A percentile compares a stretch with the other conserved stretches of the same genome.
phyloP scores from a whole-genome alignment of 345 rosid species.

The Brassica cretica region DNA sequence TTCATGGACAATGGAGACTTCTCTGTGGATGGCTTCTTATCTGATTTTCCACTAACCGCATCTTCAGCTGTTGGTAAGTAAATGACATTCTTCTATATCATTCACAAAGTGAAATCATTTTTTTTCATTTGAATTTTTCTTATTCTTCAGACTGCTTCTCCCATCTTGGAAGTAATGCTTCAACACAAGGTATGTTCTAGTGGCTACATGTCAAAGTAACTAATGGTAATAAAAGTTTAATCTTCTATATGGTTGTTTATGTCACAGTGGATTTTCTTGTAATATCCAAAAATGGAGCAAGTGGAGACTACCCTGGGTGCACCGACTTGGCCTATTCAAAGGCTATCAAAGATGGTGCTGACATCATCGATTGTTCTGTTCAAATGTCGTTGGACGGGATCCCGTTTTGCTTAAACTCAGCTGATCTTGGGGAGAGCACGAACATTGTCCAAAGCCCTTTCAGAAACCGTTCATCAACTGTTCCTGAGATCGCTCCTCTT shows the following conservation, averaged over 20 bases:
- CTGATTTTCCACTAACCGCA: constrained; percentile 88
- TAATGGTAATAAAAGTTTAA: neutral
- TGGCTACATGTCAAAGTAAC: neutral
- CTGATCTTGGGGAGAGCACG: constrained; percentile 62
- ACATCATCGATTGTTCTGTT: constrained; percentile 80
- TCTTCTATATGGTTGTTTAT: constrained; percentile 26
- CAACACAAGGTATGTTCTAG: constrained; percentile 54
- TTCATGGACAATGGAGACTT: constrained; percentile 77
- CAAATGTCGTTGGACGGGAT: constrained; percentile 76
- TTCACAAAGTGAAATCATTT: neutral
- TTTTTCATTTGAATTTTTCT: constrained; percentile 14
- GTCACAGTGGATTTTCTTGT: constrained; percentile 51
- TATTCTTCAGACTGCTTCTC: constrained; percentile 70
- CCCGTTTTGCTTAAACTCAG: constrained; percentile 65
- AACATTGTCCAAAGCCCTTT: constrained; percentile 45
- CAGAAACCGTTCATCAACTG: constrained; percentile 37
- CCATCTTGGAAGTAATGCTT: constrained; percentile 57
- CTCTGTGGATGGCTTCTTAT: constrained; percentile 84
- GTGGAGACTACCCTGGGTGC: constrained; percentile 90
- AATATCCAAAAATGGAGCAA: constrained; percentile 81
- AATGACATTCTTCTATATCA: constrained; percentile 8
- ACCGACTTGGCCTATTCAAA: constrained; percentile 71
- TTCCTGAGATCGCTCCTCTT: constrained; percentile 45
- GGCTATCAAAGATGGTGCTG: constrained; percentile 73
- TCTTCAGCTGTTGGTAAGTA: constrained; percentile 66